Conservation (phyloP, 2,329 filamentous ascomycete genomes). For the Cercospora sojina region DNA sequence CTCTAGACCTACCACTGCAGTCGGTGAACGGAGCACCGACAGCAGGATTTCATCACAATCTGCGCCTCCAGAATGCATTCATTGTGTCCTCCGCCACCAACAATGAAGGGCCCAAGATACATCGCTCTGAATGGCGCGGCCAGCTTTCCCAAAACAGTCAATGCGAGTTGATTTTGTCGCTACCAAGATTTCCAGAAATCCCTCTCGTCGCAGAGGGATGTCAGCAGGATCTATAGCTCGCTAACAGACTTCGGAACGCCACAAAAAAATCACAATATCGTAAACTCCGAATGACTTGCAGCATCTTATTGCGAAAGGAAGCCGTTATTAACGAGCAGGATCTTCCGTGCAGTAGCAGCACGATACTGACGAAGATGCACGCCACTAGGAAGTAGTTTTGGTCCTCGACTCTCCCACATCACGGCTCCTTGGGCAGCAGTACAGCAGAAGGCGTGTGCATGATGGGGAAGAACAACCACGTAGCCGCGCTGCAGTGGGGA, state of each 20-base stretch:
- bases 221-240: not conserved
- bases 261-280: not conserved
- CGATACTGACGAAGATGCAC: not conserved
- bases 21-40: not conserved
- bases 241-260: not conserved
- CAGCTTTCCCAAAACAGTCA: constrained; percentile 2
- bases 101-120: not conserved
- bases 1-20: not conserved
- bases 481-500: constrained; percentile 1
- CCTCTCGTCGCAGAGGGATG: not conserved
- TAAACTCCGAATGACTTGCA: not conserved
- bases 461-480: not conserved
- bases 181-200: not conserved
- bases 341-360: not conserved
- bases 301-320: not conserved
- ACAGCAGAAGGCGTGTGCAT: not conserved
- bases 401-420: not conserved
- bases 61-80: not conserved
- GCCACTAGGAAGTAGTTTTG: not conserved
- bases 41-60: not conserved
- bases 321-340: not conserved
- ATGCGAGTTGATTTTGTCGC: not conserved
- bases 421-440: constrained; percentile 7
- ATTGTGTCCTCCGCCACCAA: not conserved
- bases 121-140: not conserved